phyloP scores from a whole-genome alignment of 176 grass and related monocot species.

The sorghum (Sorghum bicolor) region DNA sequence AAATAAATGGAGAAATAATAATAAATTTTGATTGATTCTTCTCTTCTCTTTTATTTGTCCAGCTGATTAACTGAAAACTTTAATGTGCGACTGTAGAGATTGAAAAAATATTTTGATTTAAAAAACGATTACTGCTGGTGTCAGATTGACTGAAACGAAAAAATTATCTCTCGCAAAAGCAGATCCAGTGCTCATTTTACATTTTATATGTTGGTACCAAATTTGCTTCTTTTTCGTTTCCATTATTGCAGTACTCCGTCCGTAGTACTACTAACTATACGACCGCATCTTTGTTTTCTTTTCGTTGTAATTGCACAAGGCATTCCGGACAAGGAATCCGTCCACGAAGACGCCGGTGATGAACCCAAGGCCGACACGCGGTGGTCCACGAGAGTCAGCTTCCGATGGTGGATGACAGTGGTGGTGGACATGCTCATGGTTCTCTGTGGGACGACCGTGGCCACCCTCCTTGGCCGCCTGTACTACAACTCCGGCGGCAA shows the following conservation, averaged over 20 bases:
- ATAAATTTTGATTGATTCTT: background rate
- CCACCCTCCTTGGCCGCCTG: slow-evolving; percentile 61
- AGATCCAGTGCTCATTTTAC: background rate
- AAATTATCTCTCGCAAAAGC: background rate
- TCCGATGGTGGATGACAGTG: slow-evolving; percentile 61
- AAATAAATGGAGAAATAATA: too few species aligned
- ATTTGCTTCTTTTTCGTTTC: background rate
- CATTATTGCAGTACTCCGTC: background rate
- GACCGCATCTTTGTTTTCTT: background rate
- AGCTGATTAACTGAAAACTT: background rate
- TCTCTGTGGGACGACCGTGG: slow-evolving; percentile 52
- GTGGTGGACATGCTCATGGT: slow-evolving; percentile 47
- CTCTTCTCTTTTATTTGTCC: background rate
- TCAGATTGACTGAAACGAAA: background rate
- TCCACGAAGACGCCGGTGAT: background rate
- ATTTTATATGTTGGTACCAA: background rate
- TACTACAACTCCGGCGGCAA: slow-evolving; percentile 84
- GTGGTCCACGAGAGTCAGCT: background rate
- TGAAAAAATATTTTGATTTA: background rate
- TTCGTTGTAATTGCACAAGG: background rate
- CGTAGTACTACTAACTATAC: background rate
- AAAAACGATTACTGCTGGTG: background rate
- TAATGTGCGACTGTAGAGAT: background rate
- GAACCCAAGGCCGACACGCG: background rate
- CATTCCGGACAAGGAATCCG: background rate